Evolutionary conservation across 2,329 filamentous ascomycete genomes (phyloP).

Genomic region (Neocucurbitaria cava): DNA sequence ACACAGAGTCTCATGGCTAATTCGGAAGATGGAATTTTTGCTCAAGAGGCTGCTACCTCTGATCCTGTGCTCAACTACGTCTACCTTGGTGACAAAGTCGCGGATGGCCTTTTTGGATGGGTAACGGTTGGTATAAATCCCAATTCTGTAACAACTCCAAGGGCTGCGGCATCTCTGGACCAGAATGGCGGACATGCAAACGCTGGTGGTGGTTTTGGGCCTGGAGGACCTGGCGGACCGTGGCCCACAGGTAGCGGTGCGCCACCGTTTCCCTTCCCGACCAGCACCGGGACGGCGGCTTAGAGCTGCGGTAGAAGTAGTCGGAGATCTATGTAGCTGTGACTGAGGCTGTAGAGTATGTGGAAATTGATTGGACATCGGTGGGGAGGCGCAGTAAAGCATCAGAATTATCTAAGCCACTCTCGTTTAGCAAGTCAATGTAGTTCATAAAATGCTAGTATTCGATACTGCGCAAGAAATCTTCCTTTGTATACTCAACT

Average conservation of each 20-base stretch:
- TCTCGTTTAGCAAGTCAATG: too few relatives aligned
- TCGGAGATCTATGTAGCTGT: too few relatives aligned
- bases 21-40: slow-evolving; percentile 36
- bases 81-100: slow-evolving; percentile 26
- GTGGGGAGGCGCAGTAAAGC: too few relatives aligned
- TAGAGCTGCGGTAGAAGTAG: too few relatives aligned
- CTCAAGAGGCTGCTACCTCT: slow-evolving; percentile 29
- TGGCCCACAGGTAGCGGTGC: not conserved
- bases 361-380: too few relatives aligned
- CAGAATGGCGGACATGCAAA: slow-evolving; percentile 16
- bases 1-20: slow-evolving; percentile 23
- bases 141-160: slow-evolving; percentile 19
- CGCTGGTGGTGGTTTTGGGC: not conserved
- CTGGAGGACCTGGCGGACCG: not conserved
- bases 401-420: too few relatives aligned
- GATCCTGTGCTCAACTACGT: slow-evolving; percentile 35
- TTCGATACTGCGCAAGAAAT: too few relatives aligned
- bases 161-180: slow-evolving; percentile 10
- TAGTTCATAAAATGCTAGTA: too few relatives aligned
- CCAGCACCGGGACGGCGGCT: too few relatives aligned
- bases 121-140: slow-evolving; percentile 32
- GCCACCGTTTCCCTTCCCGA: too few relatives aligned
- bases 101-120: slow-evolving; percentile 36
- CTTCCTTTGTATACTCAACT: too few relatives aligned
- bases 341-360: too few relatives aligned